Base-by-base conservation (phyloP, 768 basidiomycete genomes). In the Phylloporus sp. region DNA sequence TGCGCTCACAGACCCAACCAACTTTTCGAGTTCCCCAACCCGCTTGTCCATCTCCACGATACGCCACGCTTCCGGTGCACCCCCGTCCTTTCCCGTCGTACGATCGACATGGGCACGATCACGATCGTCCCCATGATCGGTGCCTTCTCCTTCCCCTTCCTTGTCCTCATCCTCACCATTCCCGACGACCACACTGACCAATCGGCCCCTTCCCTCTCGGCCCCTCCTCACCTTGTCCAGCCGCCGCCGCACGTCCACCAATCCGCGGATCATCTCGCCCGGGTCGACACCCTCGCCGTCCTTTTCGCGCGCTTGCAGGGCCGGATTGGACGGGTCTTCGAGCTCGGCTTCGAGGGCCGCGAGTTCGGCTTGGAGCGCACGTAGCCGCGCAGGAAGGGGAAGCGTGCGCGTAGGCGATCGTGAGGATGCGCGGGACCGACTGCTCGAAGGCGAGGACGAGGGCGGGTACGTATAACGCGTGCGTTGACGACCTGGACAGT, bases 31-130 rank as follows among this genome's bases (percentile, higher is more conserved):
- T 50, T 86, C 80, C 7, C 86, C 85, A 3, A 99, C 76, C 28
- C 95, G 80, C 55, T 75, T 75, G 66, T 98, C 95, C 60, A 97
- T 75, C 46, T 89, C 84, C 3, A 81, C 78, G 17, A 91, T 63
- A 14, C 63, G 75, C 42, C 73, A 75, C 39, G 73, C 67, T 29
- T 76, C 72, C 1, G 69, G 58, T 38, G 70, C 67, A 37, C 61
- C 59, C 36, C 38, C 44, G 8, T 18, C 32, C 17, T 24, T 44
- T 31, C 38, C 34, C 8, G 6, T 17, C 6, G 14, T 44, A 4
- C n/a, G 32, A 18, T 48, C 46, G 5, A 2, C 26, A 6, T 21
- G 4, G 2, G 3, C 26, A 11, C 26, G 20, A 11, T 38, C 50
- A 33, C 31, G 6, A 1, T 38, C 53, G 8, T 31, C 23, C 13